A percentile compares a stretch with the other conserved stretches of the same genome.
Conservation (phyloP, 441 rosid species). For the Pelargonium exstipulatum region DNA sequence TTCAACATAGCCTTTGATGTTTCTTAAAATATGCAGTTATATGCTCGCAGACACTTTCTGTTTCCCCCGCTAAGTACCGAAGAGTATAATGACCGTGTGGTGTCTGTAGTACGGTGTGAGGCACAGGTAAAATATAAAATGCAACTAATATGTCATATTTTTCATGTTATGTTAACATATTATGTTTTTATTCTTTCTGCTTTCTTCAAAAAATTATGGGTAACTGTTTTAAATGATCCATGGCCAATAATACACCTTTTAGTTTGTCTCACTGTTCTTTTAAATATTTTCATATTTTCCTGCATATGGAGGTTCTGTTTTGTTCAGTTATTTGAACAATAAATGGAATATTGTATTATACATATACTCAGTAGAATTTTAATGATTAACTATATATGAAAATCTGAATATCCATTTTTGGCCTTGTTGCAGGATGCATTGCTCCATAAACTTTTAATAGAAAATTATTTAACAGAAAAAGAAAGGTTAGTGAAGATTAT, state of each 20-base stretch:
- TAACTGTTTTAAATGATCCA: not conserved
- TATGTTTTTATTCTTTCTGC: not conserved
- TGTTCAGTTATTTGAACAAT: too few relatives aligned
- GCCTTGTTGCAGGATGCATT: conserved; percentile 59
- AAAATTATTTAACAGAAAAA: conserved; percentile 47
- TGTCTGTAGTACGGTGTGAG: conserved; percentile 79
- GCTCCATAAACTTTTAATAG: conserved; percentile 67
- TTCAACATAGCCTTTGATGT: conserved; percentile 10
- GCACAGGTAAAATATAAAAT: conserved; percentile 52
- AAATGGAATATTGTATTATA: not conserved
- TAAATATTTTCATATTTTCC: not conserved
- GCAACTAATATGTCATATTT: not conserved
- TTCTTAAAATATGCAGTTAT: conserved; percentile 48
- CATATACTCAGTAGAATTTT: not conserved
- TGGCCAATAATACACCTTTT: not conserved
- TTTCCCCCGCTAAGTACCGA: conserved; percentile 75
- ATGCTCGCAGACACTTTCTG: conserved; percentile 79
- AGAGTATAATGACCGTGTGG: conserved; percentile 70
- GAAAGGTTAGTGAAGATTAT: conserved; percentile 55
- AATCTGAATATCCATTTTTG: conserved; percentile 16
- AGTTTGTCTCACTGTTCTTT: not conserved
- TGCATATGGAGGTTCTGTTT: not conserved
- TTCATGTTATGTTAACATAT: conserved; percentile 11
- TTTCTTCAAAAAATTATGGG: not conserved
- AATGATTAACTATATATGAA: conserved; percentile 15